Evolutionary conservation across 2,329 filamentous ascomycete genomes (phyloP).

Genomic region (Magnaporthiopsis rhizophila): DNA sequence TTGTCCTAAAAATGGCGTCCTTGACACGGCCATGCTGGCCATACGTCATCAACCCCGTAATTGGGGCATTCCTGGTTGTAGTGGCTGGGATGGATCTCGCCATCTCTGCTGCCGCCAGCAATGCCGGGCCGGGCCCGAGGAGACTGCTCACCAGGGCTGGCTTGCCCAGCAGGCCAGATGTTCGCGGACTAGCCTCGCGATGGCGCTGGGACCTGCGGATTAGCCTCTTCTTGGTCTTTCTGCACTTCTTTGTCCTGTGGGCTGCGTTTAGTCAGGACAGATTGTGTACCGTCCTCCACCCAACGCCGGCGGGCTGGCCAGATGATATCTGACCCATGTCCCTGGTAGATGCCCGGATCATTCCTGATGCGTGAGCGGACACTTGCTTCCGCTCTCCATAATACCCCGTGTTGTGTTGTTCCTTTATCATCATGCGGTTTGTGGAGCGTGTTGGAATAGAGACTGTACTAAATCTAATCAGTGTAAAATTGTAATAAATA

Average conservation of each 20-base stretch:
- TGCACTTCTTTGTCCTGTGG: slow-evolving; percentile 28
- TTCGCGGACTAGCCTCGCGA: not conserved
- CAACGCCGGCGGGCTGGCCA: slow-evolving; percentile 15
- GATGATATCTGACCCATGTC: not conserved
- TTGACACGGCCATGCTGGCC: slow-evolving; percentile 65
- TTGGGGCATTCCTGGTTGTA: slow-evolving; percentile 59
- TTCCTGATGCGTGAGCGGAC: not conserved
- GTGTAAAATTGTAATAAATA: not conserved
- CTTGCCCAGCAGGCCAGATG: not conserved
- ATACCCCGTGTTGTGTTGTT: too few species aligned
- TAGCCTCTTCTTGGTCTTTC: slow-evolving; percentile 23
- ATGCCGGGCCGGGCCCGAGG: not conserved
- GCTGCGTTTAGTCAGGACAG: slow-evolving; percentile 20
- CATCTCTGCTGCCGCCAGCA: slow-evolving; percentile 20
- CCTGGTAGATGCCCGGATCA: not conserved
- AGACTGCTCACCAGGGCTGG: not conserved
- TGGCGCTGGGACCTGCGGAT: slow-evolving; percentile 26
- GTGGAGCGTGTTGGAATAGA: not conserved
- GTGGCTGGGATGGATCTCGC: slow-evolving; percentile 62
- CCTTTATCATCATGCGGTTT: not conserved
- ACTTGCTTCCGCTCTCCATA: not conserved
- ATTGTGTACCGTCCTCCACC: slow-evolving; percentile 21
- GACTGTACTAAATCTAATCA: not conserved
- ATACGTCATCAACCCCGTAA: slow-evolving; percentile 53
- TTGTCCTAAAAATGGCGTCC: slow-evolving; percentile 60